Evolutionary conservation across 768 basidiomycete genomes (phyloP), one percentile per base, ranked within the genome.

Genomic region (Russula brevipes): DNA sequence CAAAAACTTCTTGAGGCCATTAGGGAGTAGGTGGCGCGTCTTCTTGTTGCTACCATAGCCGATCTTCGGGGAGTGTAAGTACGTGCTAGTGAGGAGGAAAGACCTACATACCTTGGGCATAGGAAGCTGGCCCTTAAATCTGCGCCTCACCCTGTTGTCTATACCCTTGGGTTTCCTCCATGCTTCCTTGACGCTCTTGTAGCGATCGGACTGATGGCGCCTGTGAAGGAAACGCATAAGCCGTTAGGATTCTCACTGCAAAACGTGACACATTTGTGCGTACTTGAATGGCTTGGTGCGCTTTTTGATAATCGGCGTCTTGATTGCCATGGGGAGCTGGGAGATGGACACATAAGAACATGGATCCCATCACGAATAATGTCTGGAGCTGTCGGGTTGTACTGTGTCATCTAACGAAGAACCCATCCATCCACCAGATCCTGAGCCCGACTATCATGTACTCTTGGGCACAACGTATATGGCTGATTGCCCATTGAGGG

Each of bases 141-240:
- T 87, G 70, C 91, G 85, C 75, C 94, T 83, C 72, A 97, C 95
- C 73, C 95, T 87, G 87, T 98, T 98, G 76, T 98, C 96, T 72
- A 98, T 98, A 92, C 96, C 97, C 87, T 98, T 99, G 70, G 97
- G 97, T 82, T 99, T 99, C 77, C 97, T 85, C 97, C 97, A 99
- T 82, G 91, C 82, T 82, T 97, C 94, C 84, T 96, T 96, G 70
- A 98, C 94, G 69, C 89, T 80, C 76, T 91, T 85, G 82, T 97
- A 98, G 74, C 96, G 90, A 80, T 98, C 96, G 54, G 94, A 96
- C 79, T 98, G 96, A 79, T 98, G 96, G 78, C 96, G 92, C 84
- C 91, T 93, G 74, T 36, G 55, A 57, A 62, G 47, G 35, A 59
- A 57, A 14, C 7, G 57, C 57, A 57, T 54, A 9, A 50, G 47